phyloP scores from a whole-genome alignment of 148 eudicot species.

The Vaccinium myrtillus region DNA sequence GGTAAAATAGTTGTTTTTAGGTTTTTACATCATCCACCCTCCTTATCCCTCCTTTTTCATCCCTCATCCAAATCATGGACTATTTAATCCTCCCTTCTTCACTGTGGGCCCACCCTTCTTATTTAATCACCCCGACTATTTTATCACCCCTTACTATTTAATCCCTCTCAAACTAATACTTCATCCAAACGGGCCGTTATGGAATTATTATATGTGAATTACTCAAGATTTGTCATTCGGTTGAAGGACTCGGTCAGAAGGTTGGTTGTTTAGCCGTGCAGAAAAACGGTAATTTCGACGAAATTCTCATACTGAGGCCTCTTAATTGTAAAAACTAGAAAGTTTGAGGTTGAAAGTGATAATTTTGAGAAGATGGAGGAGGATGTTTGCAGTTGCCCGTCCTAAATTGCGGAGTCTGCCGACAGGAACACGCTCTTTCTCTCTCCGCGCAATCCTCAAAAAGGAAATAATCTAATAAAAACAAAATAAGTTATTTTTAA shows the following conservation, averaged over 20 bases:
- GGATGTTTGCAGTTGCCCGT: not conserved
- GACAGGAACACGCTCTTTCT: not conserved
- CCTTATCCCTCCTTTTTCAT: too few relatives aligned
- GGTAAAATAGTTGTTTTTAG: too few relatives aligned
- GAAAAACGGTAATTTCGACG: not conserved
- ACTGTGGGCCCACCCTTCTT: too few relatives aligned
- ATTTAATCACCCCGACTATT: too few relatives aligned
- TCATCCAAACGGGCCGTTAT: too few relatives aligned
- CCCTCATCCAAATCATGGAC: too few relatives aligned
- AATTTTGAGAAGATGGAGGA: slow-evolving; percentile 7
- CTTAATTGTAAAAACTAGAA: not conserved
- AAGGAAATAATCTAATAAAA: not conserved
- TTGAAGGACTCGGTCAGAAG: too few relatives aligned
- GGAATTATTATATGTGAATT: not conserved
- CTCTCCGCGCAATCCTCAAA: not conserved
- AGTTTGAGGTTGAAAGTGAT: not conserved
- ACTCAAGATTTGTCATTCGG: not conserved
- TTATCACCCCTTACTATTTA: too few relatives aligned
- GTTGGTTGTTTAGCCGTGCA: not conserved
- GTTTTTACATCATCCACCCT: too few relatives aligned
- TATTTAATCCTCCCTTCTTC: too few relatives aligned
- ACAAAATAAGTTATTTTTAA: not conserved
- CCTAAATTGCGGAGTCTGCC: not conserved
- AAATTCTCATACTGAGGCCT: not conserved
- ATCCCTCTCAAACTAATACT: too few relatives aligned